Evolutionary conservation across 2,329 filamentous ascomycete genomes (phyloP).

Genomic region (Aspergillus ruber): DNA sequence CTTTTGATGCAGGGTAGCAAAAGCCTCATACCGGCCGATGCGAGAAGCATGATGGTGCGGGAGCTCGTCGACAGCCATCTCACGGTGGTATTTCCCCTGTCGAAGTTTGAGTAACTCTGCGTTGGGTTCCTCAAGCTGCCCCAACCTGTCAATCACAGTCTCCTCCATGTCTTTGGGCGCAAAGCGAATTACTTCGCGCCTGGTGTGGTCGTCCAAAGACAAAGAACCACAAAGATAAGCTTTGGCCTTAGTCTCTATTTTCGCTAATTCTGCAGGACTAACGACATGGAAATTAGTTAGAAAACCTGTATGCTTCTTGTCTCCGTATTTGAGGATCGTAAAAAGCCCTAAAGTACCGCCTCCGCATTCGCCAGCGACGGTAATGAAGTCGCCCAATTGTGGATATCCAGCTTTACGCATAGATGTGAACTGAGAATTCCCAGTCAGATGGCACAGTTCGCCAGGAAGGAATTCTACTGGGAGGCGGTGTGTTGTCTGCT

Average conservation of each 20-base stretch:
- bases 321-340: neutral
- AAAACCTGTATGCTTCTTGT: neutral
- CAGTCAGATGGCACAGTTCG: neutral
- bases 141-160: neutral
- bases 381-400: neutral
- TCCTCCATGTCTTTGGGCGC: neutral
- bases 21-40: neutral
- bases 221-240: neutral
- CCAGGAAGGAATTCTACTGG: neutral
- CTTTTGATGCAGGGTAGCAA: neutral
- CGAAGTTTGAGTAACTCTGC: neutral
- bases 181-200: neutral
- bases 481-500: neutral
- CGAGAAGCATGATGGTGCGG: neutral
- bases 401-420: neutral
- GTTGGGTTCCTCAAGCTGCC: neutral
- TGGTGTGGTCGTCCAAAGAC: neutral
- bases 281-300: neutral
- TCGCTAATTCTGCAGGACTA: neutral
- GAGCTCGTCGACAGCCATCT: neutral
- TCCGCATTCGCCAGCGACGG: neutral
- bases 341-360: neutral
- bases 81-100: neutral
- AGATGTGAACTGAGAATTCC: neutral
- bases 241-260: neutral